These are phyloP conservation scores for Pyricularia grisea DNA, from an alignment of 2,329 filamentous ascomycete genomes.

Conservation along the genomic window DNA sequence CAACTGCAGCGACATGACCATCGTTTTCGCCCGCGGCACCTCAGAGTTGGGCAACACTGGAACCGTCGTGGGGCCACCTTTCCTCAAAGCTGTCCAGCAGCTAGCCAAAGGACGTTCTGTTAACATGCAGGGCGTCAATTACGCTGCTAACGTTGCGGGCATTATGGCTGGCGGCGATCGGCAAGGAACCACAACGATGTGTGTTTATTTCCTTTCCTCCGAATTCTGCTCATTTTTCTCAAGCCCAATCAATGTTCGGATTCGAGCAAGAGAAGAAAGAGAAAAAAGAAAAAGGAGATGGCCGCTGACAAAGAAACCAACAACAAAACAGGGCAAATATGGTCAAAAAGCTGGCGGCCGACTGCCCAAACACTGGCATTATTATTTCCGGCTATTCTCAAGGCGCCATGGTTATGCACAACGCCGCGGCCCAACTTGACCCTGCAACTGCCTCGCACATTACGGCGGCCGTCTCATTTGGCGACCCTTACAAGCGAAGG, in stretches of 20 bases:
- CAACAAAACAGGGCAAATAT: slow-evolving; percentile 16
- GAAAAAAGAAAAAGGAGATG: not conserved
- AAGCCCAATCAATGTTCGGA: not conserved
- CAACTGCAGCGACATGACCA: slow-evolving; percentile 11
- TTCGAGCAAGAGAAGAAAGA: not conserved
- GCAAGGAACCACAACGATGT: slow-evolving; percentile 10
- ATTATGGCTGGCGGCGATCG: slow-evolving; percentile 16
- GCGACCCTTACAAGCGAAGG: slow-evolving; percentile 15
- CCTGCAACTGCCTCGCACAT: slow-evolving; percentile 11
- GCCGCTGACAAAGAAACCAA: not conserved
- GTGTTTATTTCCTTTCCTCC: not conserved
- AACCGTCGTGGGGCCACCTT: slow-evolving; percentile 15
- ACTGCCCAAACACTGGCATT: slow-evolving; percentile 29
- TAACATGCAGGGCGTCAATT: slow-evolving; percentile 18
- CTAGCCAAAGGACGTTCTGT: slow-evolving; percentile 9
- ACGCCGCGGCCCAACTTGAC: slow-evolving; percentile 14
- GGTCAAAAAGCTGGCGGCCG: slow-evolving; percentile 15
- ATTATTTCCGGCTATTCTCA: slow-evolving; percentile 30
- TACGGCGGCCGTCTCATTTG: slow-evolving; percentile 19
- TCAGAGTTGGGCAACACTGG: slow-evolving; percentile 17
- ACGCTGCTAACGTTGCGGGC: slow-evolving; percentile 13
- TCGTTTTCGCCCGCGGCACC: slow-evolving; percentile 20
- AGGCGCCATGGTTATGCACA: slow-evolving; percentile 20
- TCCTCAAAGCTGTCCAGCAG: slow-evolving; percentile 13
- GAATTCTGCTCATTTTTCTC: no score